A percentile compares a stretch with the other conserved stretches of the same genome.
These are phyloP conservation scores for Zygosaccharomyces gambellarensis DNA, from an alignment of 805 yeast genomes.

Conservation along the genomic window DNA sequence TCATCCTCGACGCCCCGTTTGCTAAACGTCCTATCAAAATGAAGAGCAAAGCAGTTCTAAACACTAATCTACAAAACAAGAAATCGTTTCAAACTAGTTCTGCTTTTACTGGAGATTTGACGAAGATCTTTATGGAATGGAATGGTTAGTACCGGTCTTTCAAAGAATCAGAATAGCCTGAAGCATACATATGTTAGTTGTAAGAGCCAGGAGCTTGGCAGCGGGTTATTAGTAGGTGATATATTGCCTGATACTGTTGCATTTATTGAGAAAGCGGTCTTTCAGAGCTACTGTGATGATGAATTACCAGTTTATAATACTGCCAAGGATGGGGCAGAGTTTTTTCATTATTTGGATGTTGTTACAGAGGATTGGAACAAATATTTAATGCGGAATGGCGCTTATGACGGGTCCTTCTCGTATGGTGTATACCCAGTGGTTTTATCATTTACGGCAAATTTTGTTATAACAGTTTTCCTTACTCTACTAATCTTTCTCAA, in stretches of 20 bases:
- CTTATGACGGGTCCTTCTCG: conserved; percentile 43
- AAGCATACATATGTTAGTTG: conserved; percentile 32
- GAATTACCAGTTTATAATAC: conserved; percentile 36
- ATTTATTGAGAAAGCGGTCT: conserved; percentile 21
- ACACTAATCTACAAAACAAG: background rate
- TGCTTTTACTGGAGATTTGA: background rate
- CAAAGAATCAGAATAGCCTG: background rate
- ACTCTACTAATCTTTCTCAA: conserved; percentile 62
- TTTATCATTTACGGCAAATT: conserved; percentile 57
- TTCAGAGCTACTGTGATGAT: conserved; percentile 34
- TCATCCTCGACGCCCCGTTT: background rate
- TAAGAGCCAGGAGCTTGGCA: conserved; percentile 24
- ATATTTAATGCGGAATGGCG: conserved; percentile 33
- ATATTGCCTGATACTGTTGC: conserved; percentile 12
- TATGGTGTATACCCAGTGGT: conserved; percentile 59
- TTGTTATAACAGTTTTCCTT: conserved; percentile 58
- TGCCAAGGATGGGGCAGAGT: conserved; percentile 26
- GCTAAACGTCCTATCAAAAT: background rate
- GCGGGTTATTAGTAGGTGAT: conserved; percentile 34
- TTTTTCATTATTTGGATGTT: conserved; percentile 39
- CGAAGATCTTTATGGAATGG: background rate
- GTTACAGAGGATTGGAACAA: conserved; percentile 46
- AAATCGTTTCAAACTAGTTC: background rate
- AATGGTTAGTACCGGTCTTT: background rate
- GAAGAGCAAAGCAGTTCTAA: background rate